phyloP scores from a whole-genome alignment of 306 rosid species.

The Cicer bijugum region DNA sequence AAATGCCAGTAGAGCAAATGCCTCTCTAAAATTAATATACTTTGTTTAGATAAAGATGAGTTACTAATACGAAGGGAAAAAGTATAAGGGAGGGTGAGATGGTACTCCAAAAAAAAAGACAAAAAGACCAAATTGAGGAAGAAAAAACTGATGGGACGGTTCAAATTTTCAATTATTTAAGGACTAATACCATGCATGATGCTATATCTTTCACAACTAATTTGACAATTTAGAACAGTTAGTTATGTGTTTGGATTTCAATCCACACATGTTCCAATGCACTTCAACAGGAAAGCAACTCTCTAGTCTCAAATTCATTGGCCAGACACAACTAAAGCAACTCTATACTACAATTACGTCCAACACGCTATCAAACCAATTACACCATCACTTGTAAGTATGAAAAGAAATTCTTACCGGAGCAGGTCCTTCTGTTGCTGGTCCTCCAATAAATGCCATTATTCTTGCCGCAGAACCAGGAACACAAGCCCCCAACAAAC shows the following conservation, averaged over 20 bases:
- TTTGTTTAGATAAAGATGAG: slow-evolving; percentile 3
- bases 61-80: background rate
- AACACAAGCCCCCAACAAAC: slow-evolving; percentile 94
- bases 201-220: background rate
- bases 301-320: background rate
- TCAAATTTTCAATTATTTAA: background rate
- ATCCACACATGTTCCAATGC: background rate
- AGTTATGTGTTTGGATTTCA: slow-evolving; percentile 4
- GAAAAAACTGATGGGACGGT: background rate
- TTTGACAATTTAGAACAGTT: background rate
- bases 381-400: slow-evolving; percentile 5
- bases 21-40: background rate
- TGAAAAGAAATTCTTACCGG: slow-evolving; percentile 67
- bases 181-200: background rate
- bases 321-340: background rate
- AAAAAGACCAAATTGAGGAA: background rate
- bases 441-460: slow-evolving; percentile 94
- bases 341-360: slow-evolving; percentile 11
- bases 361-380: background rate
- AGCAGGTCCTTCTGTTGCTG: slow-evolving; percentile 91
- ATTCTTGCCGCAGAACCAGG: slow-evolving; percentile 96
- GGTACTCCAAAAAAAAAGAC: background rate
- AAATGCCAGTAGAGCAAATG: background rate
- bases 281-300: background rate
- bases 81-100: background rate